A percentile compares a stretch with the other conserved stretches of the same genome.
Evolutionary conservation across 805 yeast genomes (phyloP).

Genomic region (Ogataea allantospora): DNA sequence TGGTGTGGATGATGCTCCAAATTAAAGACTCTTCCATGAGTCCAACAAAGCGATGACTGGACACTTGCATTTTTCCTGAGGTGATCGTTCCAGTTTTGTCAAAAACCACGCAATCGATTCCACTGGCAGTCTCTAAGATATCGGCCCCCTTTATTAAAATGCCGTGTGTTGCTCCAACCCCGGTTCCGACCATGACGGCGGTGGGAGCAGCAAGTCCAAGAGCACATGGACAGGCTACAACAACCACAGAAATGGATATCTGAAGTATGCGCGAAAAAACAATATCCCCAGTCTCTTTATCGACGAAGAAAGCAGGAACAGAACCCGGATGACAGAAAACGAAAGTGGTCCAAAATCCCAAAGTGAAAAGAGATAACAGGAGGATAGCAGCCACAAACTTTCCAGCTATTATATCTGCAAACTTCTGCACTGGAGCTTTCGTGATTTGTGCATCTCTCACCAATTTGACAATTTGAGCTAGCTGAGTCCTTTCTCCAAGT

Average conservation of each 20-base stretch:
- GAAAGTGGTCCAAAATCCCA: conserved; percentile 56
- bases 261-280: conserved; percentile 43
- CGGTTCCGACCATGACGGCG: conserved; percentile 98
- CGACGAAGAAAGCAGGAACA: conserved; percentile 30
- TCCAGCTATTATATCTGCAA: conserved; percentile 82
- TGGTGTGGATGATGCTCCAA: conserved; percentile 55
- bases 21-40: conserved; percentile 26
- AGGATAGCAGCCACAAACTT: conserved; percentile 80
- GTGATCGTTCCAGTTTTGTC: conserved; percentile 98
- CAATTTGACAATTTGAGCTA: conserved; percentile 80
- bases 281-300: conserved; percentile 20
- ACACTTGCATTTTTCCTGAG: conserved; percentile 66
- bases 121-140: conserved; percentile 69
- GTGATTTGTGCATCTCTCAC: conserved; percentile 88
- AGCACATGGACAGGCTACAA: conserved; percentile 99
- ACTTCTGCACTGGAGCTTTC: conserved; percentile 87
- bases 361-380: conserved; percentile 59
- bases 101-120: conserved; percentile 66
- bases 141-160: conserved; percentile 93
- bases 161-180: conserved; percentile 89
- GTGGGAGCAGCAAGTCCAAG: conserved; percentile 97
- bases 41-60: conserved; percentile 23
- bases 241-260: conserved; percentile 86
- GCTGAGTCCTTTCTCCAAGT: conserved; percentile 81
- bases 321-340: conserved; percentile 21